Base-by-base conservation (phyloP, 352 stramenopile genomes). In the Globisporangium radiosum region DNA sequence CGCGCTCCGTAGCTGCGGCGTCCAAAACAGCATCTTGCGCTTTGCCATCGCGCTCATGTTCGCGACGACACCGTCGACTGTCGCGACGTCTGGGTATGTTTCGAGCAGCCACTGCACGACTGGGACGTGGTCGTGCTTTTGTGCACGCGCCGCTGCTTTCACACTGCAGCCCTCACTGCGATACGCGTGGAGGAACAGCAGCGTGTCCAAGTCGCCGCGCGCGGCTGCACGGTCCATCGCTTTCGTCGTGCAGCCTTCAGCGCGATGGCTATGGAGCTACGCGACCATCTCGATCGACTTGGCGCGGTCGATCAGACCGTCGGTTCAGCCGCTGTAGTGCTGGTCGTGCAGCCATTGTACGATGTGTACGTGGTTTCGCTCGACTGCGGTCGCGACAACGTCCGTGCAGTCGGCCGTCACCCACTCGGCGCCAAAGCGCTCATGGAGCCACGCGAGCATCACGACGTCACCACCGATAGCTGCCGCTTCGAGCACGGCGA, bases 51-150 rank as follows among this genome's bases (percentile, higher is more conserved):
- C n/a, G n/a, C n/a, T n/a, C n/a, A n/a, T n/a, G n/a, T n/a, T 37
- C 54, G 59, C 14, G 53, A 71, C 36, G 54, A 44, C 2, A 60
- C 15, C 3, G 44, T 53, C 10, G 40, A 71, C 6, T 66, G 52
- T 53, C 19, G 59, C 8, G 63, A 64, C 38, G 59, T 50, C 1
- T 63, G 73, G 63, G 74, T 74, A 57, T 74, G 63, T 48, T 63
- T 64, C n/a, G 37, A 59, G 1, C 66, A 66, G 10, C 70, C 70
- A 10, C 52, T 62, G 3, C 47, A 73, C 36, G 44, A 47, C 39
- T 6, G 10, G 6, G 39, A 10, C 10, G 39, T 44, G 39, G 6
- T 10, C 39, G 10, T 44, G 6, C 39, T 10, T 10, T 10, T 44
- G 10, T 44, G 39, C 10, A 10, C 39, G 6, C 6, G 39, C 39